Percentiles rank a stretch among this genome's conserved stretches.
Conservation (phyloP, 2,329 filamentous ascomycete genomes). For the Alternaria arbusti region DNA sequence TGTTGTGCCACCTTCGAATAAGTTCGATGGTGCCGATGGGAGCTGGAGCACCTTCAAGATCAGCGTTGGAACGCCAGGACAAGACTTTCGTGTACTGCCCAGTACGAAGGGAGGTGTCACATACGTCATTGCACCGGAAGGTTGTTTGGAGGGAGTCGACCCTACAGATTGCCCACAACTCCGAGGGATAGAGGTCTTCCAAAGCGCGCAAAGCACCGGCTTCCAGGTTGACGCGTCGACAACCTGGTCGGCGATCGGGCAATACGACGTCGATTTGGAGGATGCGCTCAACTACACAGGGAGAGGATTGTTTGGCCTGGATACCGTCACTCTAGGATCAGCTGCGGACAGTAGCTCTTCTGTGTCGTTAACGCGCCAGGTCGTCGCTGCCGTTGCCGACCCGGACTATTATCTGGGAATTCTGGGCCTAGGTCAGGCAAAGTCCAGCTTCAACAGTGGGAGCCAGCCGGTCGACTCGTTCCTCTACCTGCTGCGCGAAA, state of each 20-base stretch:
- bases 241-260: constrained; percentile 43
- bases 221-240: constrained; percentile 39
- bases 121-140: constrained; percentile 42
- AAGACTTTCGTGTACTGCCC: constrained; percentile 47
- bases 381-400: constrained; percentile 40
- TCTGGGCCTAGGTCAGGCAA: constrained; percentile 36
- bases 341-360: constrained; percentile 23
- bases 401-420: constrained; percentile 40
- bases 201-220: constrained; percentile 37
- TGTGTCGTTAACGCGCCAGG: constrained; percentile 32
- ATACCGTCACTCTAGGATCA: constrained; percentile 36
- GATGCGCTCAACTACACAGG: constrained; percentile 34
- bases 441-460: constrained; percentile 39
- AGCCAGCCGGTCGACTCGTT: constrained; percentile 35
- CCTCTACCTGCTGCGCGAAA: constrained; percentile 36
- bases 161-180: constrained; percentile 36
- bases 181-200: constrained; percentile 41
- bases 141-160: constrained; percentile 38
- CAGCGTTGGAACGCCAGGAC: constrained; percentile 48
- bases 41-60: constrained; percentile 52
- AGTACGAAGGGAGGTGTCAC: constrained; percentile 44
- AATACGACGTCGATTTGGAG: constrained; percentile 41
- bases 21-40: constrained; percentile 52
- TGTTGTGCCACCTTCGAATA: constrained; percentile 39
- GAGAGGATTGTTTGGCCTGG: constrained; percentile 41